Base-by-base conservation (phyloP, 192 early-diverging fungal species). In the Coemansia interrupta region DNA sequence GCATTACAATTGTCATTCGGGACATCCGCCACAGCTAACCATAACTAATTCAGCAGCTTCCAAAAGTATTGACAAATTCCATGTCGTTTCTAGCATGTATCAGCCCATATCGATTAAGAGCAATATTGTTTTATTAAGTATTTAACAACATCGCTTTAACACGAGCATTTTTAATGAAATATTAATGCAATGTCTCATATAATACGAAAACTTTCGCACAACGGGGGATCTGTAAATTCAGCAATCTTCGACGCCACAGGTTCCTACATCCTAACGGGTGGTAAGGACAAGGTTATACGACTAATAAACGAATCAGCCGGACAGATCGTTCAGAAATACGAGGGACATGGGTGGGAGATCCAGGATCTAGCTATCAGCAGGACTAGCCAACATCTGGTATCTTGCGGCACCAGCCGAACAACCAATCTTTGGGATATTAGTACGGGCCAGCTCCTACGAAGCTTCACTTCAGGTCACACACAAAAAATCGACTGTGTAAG, bases 391-490 rank as follows among this genome's bases (percentile, higher is more conserved):
- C 78, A 73, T 20, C 72, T 99, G 62, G 89, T 86, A 22, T 90
- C 91, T 22, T 88, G 91, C 56, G 89, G 90, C 36, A 87, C 79
- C 4, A 95, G 97, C 67, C 84, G 87, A 22, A 63, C 86, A 5
- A 89, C 94, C 13, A 85, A 90, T 55, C 60, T 92, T 6, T 97
- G 94, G 94, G 95, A 99, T 59, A 87, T 96, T 1, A 64, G 66
- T 13, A 85, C 86, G 4, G 91, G 90, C 8, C 72, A 73, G 56
- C 79, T 87, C 3, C 81, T 87, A n/a, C 82, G 90, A 22, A 76
- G 89, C 50, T 92, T 87, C 61, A 63, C 84, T 1, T 54, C 52
- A 5, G 92, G 89, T 3, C 96, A 98, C 58, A 77, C 83, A 52
- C 87, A 91, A 71, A 82, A 91, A 29, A 82, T 97, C 6, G 94